Conservation (phyloP, 768 basidiomycete species). For the Mycena olivaceomarginata region DNA sequence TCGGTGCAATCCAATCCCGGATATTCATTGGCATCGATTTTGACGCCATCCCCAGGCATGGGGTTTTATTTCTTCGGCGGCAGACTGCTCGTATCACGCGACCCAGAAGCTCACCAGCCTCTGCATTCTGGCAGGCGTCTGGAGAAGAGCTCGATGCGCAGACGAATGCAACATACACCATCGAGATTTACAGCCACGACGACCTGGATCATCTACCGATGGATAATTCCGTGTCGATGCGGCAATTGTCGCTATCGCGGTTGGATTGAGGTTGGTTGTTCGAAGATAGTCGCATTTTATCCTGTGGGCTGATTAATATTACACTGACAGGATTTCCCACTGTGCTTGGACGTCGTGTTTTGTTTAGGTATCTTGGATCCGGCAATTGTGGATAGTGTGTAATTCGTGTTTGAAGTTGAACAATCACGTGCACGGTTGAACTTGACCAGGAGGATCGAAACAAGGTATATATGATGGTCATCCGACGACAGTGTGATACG, state of each 20-base stretch:
- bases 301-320: no score
- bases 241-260: not conserved
- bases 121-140: slow-evolving; percentile 4
- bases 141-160: not conserved
- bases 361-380: no score
- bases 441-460: not conserved
- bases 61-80: not conserved
- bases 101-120: no score
- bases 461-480: no score
- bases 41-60: slow-evolving; percentile 45
- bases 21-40: slow-evolving; percentile 64
- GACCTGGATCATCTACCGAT: not conserved
- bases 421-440: not conserved
- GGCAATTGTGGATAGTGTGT: no score
- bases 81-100: not conserved
- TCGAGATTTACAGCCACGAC: not conserved
- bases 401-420: not conserved
- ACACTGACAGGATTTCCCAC: no score
- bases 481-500: slow-evolving; percentile 24
- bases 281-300: no score
- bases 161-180: not conserved
- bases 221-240: not conserved
- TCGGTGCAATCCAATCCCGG: slow-evolving; percentile 57
- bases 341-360: no score
- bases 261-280: no score